Conservation (phyloP, 164 flowering plant species). For the Vitis vinifera region DNA sequence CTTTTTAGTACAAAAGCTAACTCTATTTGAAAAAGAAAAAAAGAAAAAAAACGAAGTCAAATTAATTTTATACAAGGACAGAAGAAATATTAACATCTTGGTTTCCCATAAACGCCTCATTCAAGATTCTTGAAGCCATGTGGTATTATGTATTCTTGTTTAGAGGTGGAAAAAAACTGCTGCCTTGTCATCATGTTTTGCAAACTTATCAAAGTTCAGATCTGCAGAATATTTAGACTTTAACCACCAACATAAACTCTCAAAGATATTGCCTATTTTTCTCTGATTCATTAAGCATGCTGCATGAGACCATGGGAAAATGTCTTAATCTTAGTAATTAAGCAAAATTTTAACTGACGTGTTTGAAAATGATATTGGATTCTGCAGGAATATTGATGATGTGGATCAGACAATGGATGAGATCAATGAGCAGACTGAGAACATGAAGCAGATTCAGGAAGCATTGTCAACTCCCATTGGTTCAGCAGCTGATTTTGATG, state of each 20-base stretch:
- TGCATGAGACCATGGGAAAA: neutral
- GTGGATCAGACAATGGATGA: slow-evolving; percentile 75
- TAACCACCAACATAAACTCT: neutral
- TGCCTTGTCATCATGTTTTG: too few relatives aligned
- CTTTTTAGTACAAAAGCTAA: too few relatives aligned
- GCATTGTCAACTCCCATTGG: slow-evolving; percentile 67
- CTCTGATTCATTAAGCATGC: neutral
- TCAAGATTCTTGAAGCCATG: too few relatives aligned
- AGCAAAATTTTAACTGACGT: neutral
- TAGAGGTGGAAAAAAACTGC: too few relatives aligned
- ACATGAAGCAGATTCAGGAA: slow-evolving; percentile 69
- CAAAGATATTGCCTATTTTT: neutral
- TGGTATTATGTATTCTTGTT: too few relatives aligned
- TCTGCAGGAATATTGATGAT: slow-evolving; percentile 62
- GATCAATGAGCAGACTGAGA: slow-evolving; percentile 68
- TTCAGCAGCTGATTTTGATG: slow-evolving; percentile 67
- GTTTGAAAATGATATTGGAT: neutral
- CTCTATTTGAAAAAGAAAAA: too few relatives aligned
- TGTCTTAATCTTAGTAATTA: neutral
- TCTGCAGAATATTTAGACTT: neutral
- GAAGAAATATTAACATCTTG: too few relatives aligned
- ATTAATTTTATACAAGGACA: too few relatives aligned
- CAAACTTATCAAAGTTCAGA: neutral
- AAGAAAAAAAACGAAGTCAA: too few relatives aligned
- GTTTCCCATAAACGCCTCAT: too few relatives aligned